Percentiles rank a stretch among this genome's conserved stretches.
Conservation (phyloP, 192 early-diverging fungal genomes). For the Podila horticola region DNA sequence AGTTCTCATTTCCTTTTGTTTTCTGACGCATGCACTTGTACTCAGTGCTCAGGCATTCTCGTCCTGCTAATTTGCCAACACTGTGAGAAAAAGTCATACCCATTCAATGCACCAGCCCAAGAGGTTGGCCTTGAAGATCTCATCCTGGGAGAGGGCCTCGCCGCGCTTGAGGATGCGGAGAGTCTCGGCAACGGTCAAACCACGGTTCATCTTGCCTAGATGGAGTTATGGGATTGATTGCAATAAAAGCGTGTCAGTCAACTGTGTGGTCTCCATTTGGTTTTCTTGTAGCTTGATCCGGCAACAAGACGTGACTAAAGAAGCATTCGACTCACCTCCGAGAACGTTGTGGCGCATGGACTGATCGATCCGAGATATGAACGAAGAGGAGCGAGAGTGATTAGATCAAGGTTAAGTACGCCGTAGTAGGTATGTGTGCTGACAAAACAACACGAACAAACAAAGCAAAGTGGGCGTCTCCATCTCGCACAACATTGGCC, state of each 20-base stretch:
- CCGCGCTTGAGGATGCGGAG: slow-evolving; percentile 83
- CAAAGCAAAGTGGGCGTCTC: no score
- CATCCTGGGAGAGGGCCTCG: slow-evolving; percentile 72
- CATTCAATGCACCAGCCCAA: slow-evolving; percentile 96
- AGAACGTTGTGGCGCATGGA: slow-evolving; percentile 65
- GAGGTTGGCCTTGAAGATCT: slow-evolving; percentile 87
- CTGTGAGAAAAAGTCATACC: slow-evolving; percentile 56
- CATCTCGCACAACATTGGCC: background rate
- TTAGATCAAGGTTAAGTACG: background rate
- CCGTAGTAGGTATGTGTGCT: no score
- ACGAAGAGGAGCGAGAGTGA: background rate
- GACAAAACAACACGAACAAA: no score
- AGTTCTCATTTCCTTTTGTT: background rate
- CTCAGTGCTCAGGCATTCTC: no score
- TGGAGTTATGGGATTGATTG: background rate
- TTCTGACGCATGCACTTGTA: background rate
- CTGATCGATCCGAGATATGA: slow-evolving; percentile 14
- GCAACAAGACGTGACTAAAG: background rate
- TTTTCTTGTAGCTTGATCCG: background rate
- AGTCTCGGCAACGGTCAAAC: slow-evolving; percentile 93
- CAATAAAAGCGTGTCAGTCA: background rate
- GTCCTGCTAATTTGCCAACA: background rate
- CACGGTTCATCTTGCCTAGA: slow-evolving; percentile 97
- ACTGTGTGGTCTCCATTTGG: background rate
- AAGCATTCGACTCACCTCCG: slow-evolving; percentile 49